Base-by-base conservation (phyloP, 169 alveolate species). In the Haemoproteus tartakovskyi region DNA sequence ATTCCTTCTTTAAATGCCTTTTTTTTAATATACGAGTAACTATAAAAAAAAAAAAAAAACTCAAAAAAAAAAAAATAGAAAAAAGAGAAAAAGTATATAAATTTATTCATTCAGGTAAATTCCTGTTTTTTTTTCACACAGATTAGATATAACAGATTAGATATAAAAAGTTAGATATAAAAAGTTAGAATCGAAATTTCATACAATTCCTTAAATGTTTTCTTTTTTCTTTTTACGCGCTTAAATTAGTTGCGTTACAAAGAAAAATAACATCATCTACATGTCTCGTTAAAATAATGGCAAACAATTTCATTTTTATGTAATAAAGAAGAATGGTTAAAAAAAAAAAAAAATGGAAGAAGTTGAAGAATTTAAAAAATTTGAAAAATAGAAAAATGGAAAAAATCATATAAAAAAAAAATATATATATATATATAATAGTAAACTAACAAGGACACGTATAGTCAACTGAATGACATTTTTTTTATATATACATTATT, bases 1-100 rank as follows among this genome's bases (percentile, higher is more conserved):
- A 63, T 63, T 12, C 62, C 84, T 56, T 70, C 84, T 70, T 70
- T 70, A 37, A 70, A 70, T 22, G 84, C 78, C 62, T 56, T 70
- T 59, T 54, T 70, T 56, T 70, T 70, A 24, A 70, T 70, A 50
- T 47, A 70, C 26, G 84, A 70, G 57, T 70, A 70, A 12, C 84
- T 70, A 59, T 9, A 6, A 70, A 43, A 38, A 46, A 19, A 38
- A 9, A 3, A 43, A 70, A n/a, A 18, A 60, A 38, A 19, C 14
- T 4, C 30, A 33, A 18, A 33, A 9, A 19, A 1, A 50, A 18
- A 3, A 2, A 51, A 27, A 51, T 51, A 51, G 24, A 51, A 11
- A 0, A 2, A n/a, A 16, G 19, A 37, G 5, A 37, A 5, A 2
- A 1, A 9, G 1, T 8, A 26, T n/a, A n/a, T n/a, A n/a, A n/a